These are phyloP conservation scores for Backusella tuberculispora DNA, from an alignment of 192 early-diverging fungal species.

Conservation along the genomic window DNA sequence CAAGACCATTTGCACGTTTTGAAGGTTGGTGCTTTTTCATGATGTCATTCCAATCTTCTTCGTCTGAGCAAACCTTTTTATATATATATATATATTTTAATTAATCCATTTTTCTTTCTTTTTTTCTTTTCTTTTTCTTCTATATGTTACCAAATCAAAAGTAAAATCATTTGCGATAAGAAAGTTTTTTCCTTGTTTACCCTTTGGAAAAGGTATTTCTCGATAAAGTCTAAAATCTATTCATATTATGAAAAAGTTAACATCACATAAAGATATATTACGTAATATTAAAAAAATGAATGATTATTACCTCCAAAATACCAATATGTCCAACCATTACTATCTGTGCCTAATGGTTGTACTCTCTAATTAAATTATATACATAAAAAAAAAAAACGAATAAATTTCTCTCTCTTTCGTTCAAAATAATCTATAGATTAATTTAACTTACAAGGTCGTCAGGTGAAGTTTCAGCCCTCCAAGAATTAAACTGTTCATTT, in stretches of 20 bases:
- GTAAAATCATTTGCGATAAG: neutral
- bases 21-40: neutral
- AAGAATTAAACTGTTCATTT: neutral
- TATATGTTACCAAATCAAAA: constrained; percentile 10
- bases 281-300: too few relatives aligned
- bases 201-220: constrained; percentile 11
- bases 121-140: neutral
- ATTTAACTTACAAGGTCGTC: neutral
- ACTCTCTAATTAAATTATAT: neutral
- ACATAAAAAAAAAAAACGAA: neutral
- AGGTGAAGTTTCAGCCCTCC: neutral
- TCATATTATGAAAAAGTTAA: neutral
- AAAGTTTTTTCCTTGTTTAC: neutral
- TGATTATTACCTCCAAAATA: constrained; percentile 16
- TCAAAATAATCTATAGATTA: neutral
- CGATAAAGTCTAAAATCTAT: constrained; percentile 5
- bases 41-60: constrained; percentile 8
- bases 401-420: neutral
- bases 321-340: constrained; percentile 14
- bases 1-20: neutral
- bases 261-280: too few relatives aligned
- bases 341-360: neutral
- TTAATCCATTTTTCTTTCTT: neutral
- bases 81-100: neutral
- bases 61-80: neutral